Conservation (phyloP, 192 early-diverging fungal species). For the Geranomyces variabilis region DNA sequence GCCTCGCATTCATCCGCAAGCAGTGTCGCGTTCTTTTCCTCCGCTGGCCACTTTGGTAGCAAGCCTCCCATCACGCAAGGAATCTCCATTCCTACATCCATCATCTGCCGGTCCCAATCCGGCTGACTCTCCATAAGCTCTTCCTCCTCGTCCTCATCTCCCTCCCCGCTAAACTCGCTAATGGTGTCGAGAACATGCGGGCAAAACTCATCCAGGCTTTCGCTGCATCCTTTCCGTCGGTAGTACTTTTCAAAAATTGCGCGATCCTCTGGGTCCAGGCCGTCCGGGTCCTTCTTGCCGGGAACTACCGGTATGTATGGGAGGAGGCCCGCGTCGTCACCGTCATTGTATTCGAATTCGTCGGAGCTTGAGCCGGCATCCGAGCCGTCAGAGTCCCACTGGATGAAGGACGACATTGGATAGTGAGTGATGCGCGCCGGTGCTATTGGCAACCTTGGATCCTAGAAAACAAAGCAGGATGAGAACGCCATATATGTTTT, state of each 20-base stretch:
- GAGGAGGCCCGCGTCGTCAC: too few species aligned
- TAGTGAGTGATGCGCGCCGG: constrained; percentile 10
- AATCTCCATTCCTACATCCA: too few species aligned
- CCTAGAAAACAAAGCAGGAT: too few species aligned
- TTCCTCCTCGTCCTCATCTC: too few species aligned
- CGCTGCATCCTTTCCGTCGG: neutral
- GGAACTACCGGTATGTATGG: too few species aligned
- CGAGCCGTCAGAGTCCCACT: constrained; percentile 13
- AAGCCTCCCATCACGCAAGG: too few species aligned
- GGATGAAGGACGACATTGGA: neutral
- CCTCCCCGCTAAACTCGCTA: constrained; percentile 4
- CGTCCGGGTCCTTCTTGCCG: neutral
- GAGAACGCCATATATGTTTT: too few species aligned
- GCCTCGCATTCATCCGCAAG: too few species aligned
- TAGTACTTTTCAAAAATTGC: neutral
- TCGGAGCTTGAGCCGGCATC: neutral
- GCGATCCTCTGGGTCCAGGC: neutral
- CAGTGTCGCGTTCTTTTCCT: too few species aligned
- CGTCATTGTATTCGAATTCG: constrained; percentile 1
- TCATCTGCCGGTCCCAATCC: too few species aligned
- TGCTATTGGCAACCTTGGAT: neutral
- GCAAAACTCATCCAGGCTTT: constrained; percentile 1
- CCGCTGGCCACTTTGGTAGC: too few species aligned
- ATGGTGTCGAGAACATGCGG: constrained; percentile 11
- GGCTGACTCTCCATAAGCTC: too few species aligned